Evolutionary conservation across 1,139 yeast genomes (phyloP).

Genomic region (Candida glucosophila): DNA sequence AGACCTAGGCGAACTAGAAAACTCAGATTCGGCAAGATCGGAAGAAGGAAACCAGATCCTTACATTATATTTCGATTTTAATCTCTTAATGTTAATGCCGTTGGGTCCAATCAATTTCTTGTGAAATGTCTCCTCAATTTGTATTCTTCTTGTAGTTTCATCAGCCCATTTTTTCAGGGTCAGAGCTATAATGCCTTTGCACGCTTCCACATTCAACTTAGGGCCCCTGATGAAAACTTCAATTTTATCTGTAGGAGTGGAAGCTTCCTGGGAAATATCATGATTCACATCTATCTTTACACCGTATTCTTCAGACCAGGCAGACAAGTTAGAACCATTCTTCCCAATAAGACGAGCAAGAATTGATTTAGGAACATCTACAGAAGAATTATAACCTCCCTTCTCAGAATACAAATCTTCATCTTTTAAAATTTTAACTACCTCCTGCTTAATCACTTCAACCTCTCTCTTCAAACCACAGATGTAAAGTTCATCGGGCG

Average conservation of each 20-base stretch:
- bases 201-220: conserved; percentile 71
- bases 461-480: conserved; percentile 60
- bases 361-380: conserved; percentile 55
- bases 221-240: conserved; percentile 64
- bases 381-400: conserved; percentile 44
- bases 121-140: conserved; percentile 72
- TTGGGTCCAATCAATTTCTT: conserved; percentile 77
- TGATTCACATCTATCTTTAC: conserved; percentile 62
- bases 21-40: conserved; percentile 20
- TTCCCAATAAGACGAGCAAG: conserved; percentile 84
- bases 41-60: conserved; percentile 64
- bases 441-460: conserved; percentile 40
- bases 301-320: conserved; percentile 69
- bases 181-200: conserved; percentile 49
- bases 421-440: conserved; percentile 51
- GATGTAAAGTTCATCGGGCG: conserved; percentile 48
- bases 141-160: conserved; percentile 55
- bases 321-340: conserved; percentile 67
- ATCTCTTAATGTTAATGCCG: conserved; percentile 74
- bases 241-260: conserved; percentile 33
- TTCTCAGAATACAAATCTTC: conserved; percentile 55
- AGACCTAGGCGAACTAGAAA: conserved; percentile 28
- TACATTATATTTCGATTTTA: conserved; percentile 85
- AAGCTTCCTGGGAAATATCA: conserved; percentile 17
- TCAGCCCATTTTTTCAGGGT: conserved; percentile 78